Base-by-base conservation (phyloP, 768 basidiomycete species). In the Termitomyces sp. region DNA sequence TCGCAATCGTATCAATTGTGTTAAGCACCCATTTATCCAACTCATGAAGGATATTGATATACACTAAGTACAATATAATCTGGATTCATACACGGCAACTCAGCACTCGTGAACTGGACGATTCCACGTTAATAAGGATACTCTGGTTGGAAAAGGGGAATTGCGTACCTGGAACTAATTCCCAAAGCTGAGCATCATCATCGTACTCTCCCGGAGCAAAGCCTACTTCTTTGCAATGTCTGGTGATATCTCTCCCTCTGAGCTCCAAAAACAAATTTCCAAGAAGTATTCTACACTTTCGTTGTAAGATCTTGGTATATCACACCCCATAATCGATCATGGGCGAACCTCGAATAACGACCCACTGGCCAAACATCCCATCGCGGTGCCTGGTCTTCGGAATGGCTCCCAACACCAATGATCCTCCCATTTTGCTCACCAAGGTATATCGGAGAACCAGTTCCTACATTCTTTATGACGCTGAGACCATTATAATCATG, bases 361-460 rank as follows among this genome's bases (percentile, higher is more conserved):
- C 60, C 60, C 8, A 61, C 60, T 49, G 60, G 60, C 60, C 60
- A 61, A 43, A 61, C 46, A 34, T 60, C 60, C 60, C 60, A 60
- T 14, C 53, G 46, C n/a, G 60, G 60, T 10, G 60, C 60, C n/a
- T 60, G 53, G 38, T 60, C 60, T n/a, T 60, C 60, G 29, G 53
- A 46, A 20, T 29, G 49, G 36, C 53, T 60, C 34, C 38, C 5
- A 42, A 60, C 40, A 20, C 60, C 60, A 31, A 60, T 17, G 7
- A 60, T 49, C 32, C 54, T 56, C n/a, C 60, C 60, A 17, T 60
- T 60, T 10, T 32, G 46, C 9, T 60, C 60, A 20, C 60, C 60
- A 14, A 60, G 60, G 47, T 60, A 60, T 49, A 60, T 17, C 34
- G 60, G 53, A 20, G 38, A 34, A 31, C 31, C 29, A 14, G 60